Conservation (phyloP, 2,329 filamentous ascomycete species). For the Blastomyces percursus region DNA sequence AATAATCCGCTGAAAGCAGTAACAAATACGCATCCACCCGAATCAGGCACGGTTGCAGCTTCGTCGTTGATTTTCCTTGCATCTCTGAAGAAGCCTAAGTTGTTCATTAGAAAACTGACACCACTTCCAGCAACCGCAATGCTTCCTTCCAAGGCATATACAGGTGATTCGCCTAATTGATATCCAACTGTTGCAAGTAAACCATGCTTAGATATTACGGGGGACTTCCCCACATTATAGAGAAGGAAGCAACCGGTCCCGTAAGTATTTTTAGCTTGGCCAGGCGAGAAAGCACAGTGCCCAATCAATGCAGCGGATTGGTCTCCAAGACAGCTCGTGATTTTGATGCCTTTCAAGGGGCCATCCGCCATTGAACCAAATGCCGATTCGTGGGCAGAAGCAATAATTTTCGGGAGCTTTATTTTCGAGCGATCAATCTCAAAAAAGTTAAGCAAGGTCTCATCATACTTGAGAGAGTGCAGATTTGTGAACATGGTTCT, state of each 20-base stretch:
- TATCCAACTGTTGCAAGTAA: slow-evolving; percentile 80
- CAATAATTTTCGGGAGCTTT: slow-evolving; percentile 68
- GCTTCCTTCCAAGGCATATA: slow-evolving; percentile 75
- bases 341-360: slow-evolving; percentile 56
- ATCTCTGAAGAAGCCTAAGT: slow-evolving; percentile 51
- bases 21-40: slow-evolving; percentile 74
- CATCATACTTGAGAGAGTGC: slow-evolving; percentile 66
- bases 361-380: slow-evolving; percentile 60
- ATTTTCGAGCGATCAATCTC: slow-evolving; percentile 60
- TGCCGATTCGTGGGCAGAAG: slow-evolving; percentile 61
- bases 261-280: slow-evolving; percentile 82
- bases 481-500: slow-evolving; percentile 94
- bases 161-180: slow-evolving; percentile 62
- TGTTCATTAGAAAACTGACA: slow-evolving; percentile 63
- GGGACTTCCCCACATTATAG: slow-evolving; percentile 76
- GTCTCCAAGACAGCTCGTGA: slow-evolving; percentile 77
- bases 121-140: slow-evolving; percentile 73
- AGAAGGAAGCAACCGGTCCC: slow-evolving; percentile 82
- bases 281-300: slow-evolving; percentile 71
- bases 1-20: slow-evolving; percentile 87
- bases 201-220: slow-evolving; percentile 73
- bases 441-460: slow-evolving; percentile 67
- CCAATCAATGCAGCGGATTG: slow-evolving; percentile 79
- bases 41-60: slow-evolving; percentile 57
- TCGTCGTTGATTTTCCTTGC: slow-evolving; percentile 54